These are phyloP conservation scores for Scheffersomyces stambukii DNA, from an alignment of 1,139 yeast genomes.

Conservation along the genomic window DNA sequence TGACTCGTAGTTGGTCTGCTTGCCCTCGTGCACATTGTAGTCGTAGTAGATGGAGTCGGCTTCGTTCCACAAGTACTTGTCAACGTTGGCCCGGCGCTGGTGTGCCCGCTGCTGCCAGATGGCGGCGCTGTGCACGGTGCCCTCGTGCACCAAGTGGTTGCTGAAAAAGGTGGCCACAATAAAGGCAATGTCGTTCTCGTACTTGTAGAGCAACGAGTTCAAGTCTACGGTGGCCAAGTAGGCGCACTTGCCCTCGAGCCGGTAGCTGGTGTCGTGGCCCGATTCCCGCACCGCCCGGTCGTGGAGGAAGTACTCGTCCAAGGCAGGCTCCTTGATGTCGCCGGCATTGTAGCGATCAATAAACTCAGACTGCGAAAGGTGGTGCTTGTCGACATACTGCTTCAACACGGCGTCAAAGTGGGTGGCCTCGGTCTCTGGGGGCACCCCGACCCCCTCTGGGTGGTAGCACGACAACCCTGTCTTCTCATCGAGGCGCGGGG, in stretches of 20 bases:
- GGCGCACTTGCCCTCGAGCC: constrained; percentile 89
- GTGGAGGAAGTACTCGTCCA: constrained; percentile 86
- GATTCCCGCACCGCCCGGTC: constrained; percentile 96
- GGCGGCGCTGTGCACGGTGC: constrained; percentile 33
- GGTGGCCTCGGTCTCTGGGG: constrained; percentile 93
- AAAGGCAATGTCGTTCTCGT: constrained; percentile 78
- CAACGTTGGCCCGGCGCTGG: constrained; percentile 51
- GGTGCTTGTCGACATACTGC: constrained; percentile 66
- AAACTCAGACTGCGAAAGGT: constrained; percentile 63
- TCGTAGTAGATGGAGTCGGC: constrained; percentile 77
- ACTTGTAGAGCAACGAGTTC: constrained; percentile 82
- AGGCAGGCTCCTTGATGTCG: constrained; percentile 62
- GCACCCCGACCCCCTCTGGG: constrained; percentile 87
- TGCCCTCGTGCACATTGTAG: constrained; percentile 60
- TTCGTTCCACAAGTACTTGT: constrained; percentile 83
- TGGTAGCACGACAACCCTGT: constrained; percentile 89
- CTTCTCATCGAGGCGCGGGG: constrained; percentile 69
- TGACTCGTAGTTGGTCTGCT: constrained; percentile 69
- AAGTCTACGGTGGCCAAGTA: constrained; percentile 87
- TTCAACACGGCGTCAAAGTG: constrained; percentile 74
- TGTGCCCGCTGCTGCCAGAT: constrained; percentile 61
- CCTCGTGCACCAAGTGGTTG: constrained; percentile 35
- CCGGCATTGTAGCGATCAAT: constrained; percentile 66
- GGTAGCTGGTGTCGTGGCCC: constrained; percentile 92
- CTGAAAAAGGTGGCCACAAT: constrained; percentile 56